Percentiles rank a stretch among this genome's conserved stretches.
These are phyloP conservation scores for Aquilaria yunnanensis DNA, from an alignment of 345 rosid genomes.

Conservation along the genomic window DNA sequence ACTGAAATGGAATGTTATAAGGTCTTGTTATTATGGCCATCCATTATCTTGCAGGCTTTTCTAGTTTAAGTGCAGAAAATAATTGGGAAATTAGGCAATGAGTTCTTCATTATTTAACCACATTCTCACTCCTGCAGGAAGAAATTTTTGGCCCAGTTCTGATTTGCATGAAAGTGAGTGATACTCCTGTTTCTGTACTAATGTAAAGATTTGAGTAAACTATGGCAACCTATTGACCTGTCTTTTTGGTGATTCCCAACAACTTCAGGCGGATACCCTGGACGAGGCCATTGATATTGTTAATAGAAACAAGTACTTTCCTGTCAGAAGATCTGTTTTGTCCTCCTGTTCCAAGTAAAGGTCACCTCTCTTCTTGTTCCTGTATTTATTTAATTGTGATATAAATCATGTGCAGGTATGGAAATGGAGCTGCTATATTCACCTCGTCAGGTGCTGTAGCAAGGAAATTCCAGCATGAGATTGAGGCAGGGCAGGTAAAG, in stretches of 20 bases:
- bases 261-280: conserved; percentile 67
- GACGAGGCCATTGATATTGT: conserved; percentile 85
- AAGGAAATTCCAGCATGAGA: conserved; percentile 87
- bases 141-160: conserved; percentile 99
- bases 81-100: not conserved
- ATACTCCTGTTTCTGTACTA: conserved; percentile 9
- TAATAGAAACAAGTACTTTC: conserved; percentile 68
- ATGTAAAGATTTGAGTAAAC: not conserved
- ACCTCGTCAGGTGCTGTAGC: conserved; percentile 92
- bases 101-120: not conserved
- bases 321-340: not conserved
- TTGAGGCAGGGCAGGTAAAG: conserved; percentile 94
- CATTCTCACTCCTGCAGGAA: conserved; percentile 48
- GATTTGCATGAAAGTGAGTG: conserved; percentile 77
- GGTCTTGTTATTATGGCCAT: conserved; percentile 31
- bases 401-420: conserved; percentile 47
- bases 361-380: not conserved
- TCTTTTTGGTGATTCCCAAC: conserved; percentile 8
- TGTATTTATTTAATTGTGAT: not conserved
- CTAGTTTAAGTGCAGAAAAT: not conserved
- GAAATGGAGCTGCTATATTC: conserved; percentile 92
- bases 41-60: not conserved
- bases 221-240: conserved; percentile 9
- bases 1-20: conserved; percentile 97
- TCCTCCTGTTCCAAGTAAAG: not conserved